phyloP scores from a whole-genome alignment of 495 filamentous ascomycete species.

The Terfezia boudieri region DNA sequence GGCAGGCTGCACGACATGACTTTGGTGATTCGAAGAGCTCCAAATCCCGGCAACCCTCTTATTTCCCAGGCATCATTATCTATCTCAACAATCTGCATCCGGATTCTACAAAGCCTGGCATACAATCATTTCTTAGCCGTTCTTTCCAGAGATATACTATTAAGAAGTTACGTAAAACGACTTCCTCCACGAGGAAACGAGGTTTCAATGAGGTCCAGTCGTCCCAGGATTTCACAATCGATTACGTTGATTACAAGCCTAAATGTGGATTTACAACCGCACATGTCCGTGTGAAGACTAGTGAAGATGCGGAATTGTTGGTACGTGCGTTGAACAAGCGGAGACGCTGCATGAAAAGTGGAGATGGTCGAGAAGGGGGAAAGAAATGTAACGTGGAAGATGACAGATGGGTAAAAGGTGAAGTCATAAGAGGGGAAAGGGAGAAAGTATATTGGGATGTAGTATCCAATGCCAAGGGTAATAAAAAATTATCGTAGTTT shows the following conservation, averaged over 20 bases:
- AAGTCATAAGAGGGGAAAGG: conserved; percentile 10
- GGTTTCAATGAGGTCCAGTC: not conserved
- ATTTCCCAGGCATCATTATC: conserved; percentile 10
- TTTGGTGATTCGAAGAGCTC: not conserved
- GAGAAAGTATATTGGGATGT: conserved; percentile 16
- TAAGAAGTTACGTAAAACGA: too few species aligned
- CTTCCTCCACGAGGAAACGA: too few species aligned
- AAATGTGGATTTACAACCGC: conserved; percentile 9
- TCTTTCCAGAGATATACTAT: conserved; percentile 4
- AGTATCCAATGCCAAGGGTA: conserved; percentile 3
- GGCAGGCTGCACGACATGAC: too few species aligned
- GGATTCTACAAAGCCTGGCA: conserved; percentile 9
- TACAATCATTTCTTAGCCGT: conserved; percentile 10
- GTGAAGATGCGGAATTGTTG: conserved; percentile 12
- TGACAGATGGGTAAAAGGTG: conserved; percentile 9
- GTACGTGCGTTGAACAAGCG: conserved; percentile 10
- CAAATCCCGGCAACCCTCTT: not conserved
- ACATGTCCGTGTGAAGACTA: conserved; percentile 8
- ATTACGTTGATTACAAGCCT: conserved; percentile 15
- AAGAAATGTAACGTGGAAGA: conserved; percentile 1
- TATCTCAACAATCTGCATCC: conserved; percentile 1
- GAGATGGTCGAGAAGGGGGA: conserved; percentile 10
- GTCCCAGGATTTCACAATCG: conserved; percentile 5
- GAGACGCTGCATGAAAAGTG: conserved; percentile 10
- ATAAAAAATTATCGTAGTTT: conserved; percentile 1